Percentiles rank a stretch among this genome's conserved stretches.
phyloP scores from a whole-genome alignment of 2,329 filamentous ascomycete genomes.

The Botrytis galanthina region DNA sequence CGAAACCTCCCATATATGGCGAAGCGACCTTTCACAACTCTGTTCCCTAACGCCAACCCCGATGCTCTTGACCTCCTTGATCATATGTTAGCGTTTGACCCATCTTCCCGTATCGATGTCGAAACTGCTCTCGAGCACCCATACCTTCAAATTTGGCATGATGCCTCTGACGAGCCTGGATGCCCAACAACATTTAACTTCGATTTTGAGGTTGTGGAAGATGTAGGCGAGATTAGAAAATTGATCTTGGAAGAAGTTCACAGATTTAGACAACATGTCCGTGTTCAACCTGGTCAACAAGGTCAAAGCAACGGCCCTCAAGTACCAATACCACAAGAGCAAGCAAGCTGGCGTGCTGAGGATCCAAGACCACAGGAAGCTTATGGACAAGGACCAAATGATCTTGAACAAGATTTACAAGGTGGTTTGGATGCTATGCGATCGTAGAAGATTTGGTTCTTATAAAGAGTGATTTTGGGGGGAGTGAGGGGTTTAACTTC shows the following conservation, averaged over 20 bases:
- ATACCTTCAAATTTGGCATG: conserved; percentile 95
- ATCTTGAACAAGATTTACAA: conserved; percentile 40
- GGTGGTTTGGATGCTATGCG: conserved; percentile 39
- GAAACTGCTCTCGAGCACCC: conserved; percentile 95
- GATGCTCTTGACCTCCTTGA: conserved; percentile 94
- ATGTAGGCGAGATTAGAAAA: conserved; percentile 89
- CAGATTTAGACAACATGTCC: conserved; percentile 66
- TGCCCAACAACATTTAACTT: conserved; percentile 97
- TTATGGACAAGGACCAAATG: conserved; percentile 35
- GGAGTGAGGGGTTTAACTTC: background rate
- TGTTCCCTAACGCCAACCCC: conserved; percentile 94
- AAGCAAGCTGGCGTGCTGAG: conserved; percentile 37
- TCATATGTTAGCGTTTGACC: conserved; percentile 96
- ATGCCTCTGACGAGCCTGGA: conserved; percentile 89
- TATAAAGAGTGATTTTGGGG: background rate
- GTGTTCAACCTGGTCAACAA: conserved; percentile 38
- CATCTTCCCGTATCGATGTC: conserved; percentile 86
- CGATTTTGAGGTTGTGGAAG: conserved; percentile 95
- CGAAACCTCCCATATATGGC: conserved; percentile 93
- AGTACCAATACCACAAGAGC: conserved; percentile 38
- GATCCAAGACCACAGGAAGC: conserved; percentile 40
- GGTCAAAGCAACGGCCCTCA: conserved; percentile 31
- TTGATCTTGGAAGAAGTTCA: conserved; percentile 97
- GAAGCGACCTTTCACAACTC: conserved; percentile 81
- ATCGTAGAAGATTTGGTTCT: conserved; percentile 23